Evolutionary conservation across 2,329 filamentous ascomycete species (phyloP).

Genomic region (Penicillium sp.): DNA sequence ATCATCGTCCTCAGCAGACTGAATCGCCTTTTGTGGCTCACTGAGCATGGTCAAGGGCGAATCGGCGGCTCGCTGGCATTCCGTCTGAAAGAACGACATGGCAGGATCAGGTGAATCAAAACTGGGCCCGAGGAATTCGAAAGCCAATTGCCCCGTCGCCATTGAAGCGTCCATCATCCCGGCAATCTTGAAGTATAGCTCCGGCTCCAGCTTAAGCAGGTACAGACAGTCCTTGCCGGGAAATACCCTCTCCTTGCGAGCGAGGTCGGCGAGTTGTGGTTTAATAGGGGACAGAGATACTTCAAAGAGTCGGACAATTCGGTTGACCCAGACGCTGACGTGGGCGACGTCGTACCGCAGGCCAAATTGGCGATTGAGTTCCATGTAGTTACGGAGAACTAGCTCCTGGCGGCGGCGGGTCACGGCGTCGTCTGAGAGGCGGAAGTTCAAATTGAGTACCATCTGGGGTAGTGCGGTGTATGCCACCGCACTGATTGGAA

Average conservation of each 20-base stretch:
- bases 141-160: neutral
- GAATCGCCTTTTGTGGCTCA: neutral
- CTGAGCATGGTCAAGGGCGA: too few relatives aligned
- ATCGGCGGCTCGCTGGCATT: neutral
- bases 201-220: neutral
- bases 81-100: neutral
- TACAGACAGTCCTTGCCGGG: neutral
- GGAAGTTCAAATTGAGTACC: neutral
- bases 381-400: neutral
- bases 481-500: slow-evolving; percentile 1
- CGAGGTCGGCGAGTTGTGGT: neutral
- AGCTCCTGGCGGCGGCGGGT: neutral
- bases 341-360: slow-evolving; percentile 1
- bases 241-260: neutral
- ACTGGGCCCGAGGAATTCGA: neutral
- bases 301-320: neutral
- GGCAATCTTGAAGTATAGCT: slow-evolving; percentile 1
- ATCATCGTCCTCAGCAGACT: neutral
- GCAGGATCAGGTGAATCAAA: neutral
- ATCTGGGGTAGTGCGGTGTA: neutral
- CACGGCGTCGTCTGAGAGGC: neutral
- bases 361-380: neutral
- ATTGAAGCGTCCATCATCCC: slow-evolving; percentile 1
- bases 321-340: neutral
- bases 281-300: neutral